phyloP scores from a whole-genome alignment of 202 grass and related monocot genomes.

The Zizania palustris region DNA sequence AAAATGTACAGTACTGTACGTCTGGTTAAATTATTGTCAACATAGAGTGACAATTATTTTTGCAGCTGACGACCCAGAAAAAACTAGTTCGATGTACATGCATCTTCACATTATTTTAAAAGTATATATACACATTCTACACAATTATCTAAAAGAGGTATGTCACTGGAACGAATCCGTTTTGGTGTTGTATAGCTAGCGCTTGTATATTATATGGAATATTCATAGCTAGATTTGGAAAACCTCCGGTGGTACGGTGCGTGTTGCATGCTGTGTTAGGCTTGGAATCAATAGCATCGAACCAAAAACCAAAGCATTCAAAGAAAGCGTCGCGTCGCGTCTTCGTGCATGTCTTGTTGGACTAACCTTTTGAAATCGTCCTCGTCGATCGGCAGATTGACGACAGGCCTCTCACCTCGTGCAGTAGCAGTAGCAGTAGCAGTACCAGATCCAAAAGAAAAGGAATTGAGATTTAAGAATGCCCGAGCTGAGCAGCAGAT shows the following conservation, averaged over 20 bases:
- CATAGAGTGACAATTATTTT: not conserved
- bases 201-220: not conserved
- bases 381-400: too few relatives aligned
- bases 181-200: not conserved
- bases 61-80: not conserved
- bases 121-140: too few relatives aligned
- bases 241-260: not conserved
- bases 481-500: not conserved
- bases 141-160: not conserved
- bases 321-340: not conserved
- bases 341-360: not conserved
- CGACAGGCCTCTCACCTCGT: not conserved
- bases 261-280: not conserved
- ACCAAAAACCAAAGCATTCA: not conserved
- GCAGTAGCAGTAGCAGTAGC: too few relatives aligned
- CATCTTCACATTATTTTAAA: too few relatives aligned
- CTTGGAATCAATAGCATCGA: not conserved
- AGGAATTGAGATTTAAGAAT: too few relatives aligned
- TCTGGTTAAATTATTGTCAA: too few relatives aligned
- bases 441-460: not conserved
- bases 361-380: not conserved
- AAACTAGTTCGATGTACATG: not conserved
- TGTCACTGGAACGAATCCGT: not conserved
- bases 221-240: constrained; percentile 2
- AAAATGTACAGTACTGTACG: too few relatives aligned